A percentile compares a stretch with the other conserved stretches of the same genome.
phyloP scores from a whole-genome alignment of 73 alveolate genomes.

The Tetrahymena thermophila region DNA sequence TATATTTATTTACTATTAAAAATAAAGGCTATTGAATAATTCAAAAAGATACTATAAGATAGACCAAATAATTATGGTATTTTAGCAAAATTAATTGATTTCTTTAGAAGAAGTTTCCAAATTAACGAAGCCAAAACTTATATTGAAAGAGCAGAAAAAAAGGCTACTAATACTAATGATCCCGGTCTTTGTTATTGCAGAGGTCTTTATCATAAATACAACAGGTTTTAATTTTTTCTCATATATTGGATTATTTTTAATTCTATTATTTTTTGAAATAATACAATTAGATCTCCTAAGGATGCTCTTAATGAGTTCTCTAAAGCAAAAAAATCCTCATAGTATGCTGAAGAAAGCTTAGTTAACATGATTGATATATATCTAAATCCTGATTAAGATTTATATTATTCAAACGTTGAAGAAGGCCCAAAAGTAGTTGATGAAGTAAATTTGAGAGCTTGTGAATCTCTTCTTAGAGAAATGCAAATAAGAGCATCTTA shows the following conservation, averaged over 20 bases:
- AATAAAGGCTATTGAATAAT: conserved; percentile 1
- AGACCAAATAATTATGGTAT: conserved; percentile 37
- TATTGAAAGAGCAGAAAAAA: conserved; percentile 65
- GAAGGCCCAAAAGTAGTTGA: conserved; percentile 21
- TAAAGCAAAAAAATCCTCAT: conserved; percentile 79
- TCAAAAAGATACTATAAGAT: conserved; percentile 2
- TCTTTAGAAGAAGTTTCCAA: conserved; percentile 25
- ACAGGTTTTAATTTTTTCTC: background rate
- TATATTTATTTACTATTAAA: background rate
- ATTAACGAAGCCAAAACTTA: conserved; percentile 58
- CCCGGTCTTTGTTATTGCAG: conserved; percentile 93
- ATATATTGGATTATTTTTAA: background rate
- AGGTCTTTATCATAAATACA: conserved; percentile 84
- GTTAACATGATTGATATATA: conserved; percentile 91
- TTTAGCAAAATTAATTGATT: conserved; percentile 20
- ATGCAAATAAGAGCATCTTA: conserved; percentile 13
- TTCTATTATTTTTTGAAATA: background rate
- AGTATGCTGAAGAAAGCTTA: conserved; percentile 85
- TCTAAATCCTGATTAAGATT: conserved; percentile 59
- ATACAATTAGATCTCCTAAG: conserved; percentile 63
- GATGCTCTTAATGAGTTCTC: conserved; percentile 86
- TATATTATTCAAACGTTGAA: conserved; percentile 18
- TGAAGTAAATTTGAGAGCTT: conserved; percentile 31
- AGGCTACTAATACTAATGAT: conserved; percentile 50
- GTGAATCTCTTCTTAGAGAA: conserved; percentile 30